Conservation (phyloP, 2,329 filamentous ascomycete genomes). For the Aspergillus neotritici region DNA sequence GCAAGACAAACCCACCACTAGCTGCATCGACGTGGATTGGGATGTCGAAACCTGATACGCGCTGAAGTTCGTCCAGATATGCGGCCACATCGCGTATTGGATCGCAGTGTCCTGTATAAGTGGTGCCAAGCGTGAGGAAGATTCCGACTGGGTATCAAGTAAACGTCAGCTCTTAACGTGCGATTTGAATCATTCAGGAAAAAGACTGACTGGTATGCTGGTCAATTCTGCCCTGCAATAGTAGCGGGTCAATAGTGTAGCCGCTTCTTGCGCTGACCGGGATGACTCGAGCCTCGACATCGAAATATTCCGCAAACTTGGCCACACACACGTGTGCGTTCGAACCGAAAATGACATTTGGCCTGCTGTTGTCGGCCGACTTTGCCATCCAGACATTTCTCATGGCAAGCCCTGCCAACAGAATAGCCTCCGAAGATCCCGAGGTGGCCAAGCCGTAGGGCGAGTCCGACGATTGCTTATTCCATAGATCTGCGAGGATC, state of each 20-base stretch:
- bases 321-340: conserved; percentile 7
- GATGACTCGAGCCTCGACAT: conserved; percentile 3
- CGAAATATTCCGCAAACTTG: conserved; percentile 8
- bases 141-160: too few species aligned
- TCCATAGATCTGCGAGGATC: not conserved
- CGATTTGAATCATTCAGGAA: not conserved
- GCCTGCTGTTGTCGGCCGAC: not conserved
- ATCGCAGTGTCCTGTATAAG: conserved; percentile 10
- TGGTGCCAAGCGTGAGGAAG: conserved; percentile 1
- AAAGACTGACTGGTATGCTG: conserved; percentile 2
- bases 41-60: not conserved
- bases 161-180: too few species aligned
- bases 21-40: conserved; percentile 23
- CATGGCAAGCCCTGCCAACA: conserved; percentile 7
- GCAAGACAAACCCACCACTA: conserved; percentile 20
- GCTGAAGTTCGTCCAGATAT: too few species aligned
- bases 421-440: conserved; percentile 4
- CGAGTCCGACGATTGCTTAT: not conserved
- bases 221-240: too few species aligned
- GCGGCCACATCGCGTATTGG: too few species aligned
- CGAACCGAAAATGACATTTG: conserved; percentile 6
- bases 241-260: not conserved
- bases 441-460: not conserved
- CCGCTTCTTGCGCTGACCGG: not conserved
- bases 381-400: conserved; percentile 2